phyloP scores from a whole-genome alignment of 2,329 filamentous ascomycete species.

The Lachnellula cervina region DNA sequence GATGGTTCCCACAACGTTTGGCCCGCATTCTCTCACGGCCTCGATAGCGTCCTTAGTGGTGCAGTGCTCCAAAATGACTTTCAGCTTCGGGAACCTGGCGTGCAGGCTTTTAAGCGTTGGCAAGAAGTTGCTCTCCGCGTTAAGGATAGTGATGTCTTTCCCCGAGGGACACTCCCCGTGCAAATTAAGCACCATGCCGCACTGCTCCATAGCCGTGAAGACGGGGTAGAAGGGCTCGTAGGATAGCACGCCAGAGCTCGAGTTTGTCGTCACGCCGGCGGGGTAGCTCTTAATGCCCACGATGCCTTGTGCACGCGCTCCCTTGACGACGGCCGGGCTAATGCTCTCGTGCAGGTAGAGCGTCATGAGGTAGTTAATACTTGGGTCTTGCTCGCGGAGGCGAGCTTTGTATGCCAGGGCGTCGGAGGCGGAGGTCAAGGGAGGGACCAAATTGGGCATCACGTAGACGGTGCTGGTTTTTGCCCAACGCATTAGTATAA shows the following conservation, averaged over 20 bases:
- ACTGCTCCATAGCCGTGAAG: slow-evolving; percentile 83
- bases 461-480: slow-evolving; percentile 43
- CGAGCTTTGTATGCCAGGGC: slow-evolving; percentile 62
- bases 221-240: slow-evolving; percentile 70
- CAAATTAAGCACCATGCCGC: slow-evolving; percentile 82
- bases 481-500: too few species aligned
- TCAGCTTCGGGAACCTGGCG: slow-evolving; percentile 65
- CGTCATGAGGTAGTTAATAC: slow-evolving; percentile 69
- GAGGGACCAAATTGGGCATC: slow-evolving; percentile 59
- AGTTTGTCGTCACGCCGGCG: slow-evolving; percentile 64
- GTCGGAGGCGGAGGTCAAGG: slow-evolving; percentile 55
- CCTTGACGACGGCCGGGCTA: slow-evolving; percentile 25
- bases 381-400: slow-evolving; percentile 54
- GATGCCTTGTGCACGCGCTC: slow-evolving; percentile 26
- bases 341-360: slow-evolving; percentile 41
- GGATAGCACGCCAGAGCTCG: slow-evolving; percentile 62
- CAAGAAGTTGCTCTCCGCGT: slow-evolving; percentile 72
- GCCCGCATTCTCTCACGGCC: slow-evolving; percentile 70
- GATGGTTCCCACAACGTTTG: slow-evolving; percentile 59
- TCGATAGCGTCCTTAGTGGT: slow-evolving; percentile 77
- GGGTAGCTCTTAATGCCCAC: slow-evolving; percentile 29
- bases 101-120: slow-evolving; percentile 74
- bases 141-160: slow-evolving; percentile 51
- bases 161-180: slow-evolving; percentile 72
- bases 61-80: slow-evolving; percentile 76